Percentiles rank a stretch among this genome's conserved stretches.
Conservation (phyloP, 805 yeast genomes). For the Suhomyces faveliae region DNA sequence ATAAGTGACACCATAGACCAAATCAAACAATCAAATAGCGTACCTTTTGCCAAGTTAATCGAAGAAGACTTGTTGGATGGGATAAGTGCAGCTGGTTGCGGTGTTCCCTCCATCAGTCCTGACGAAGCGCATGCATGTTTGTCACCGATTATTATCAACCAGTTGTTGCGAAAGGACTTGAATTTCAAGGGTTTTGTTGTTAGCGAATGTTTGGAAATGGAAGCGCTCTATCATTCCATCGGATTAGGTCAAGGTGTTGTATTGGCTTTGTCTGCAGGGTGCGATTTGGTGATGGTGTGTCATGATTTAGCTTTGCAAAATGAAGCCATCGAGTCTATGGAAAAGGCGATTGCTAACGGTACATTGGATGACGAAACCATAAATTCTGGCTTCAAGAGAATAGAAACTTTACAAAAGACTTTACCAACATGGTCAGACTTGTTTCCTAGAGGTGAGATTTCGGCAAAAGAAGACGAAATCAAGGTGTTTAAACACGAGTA, state of each 20-base stretch:
- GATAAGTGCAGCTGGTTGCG: slow-evolving; percentile 61
- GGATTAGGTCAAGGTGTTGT: slow-evolving; percentile 68
- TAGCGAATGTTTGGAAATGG: slow-evolving; percentile 63
- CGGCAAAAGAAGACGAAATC: slow-evolving; percentile 19
- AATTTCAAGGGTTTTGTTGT: slow-evolving; percentile 56
- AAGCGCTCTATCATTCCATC: slow-evolving; percentile 58
- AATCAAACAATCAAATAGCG: slow-evolving; percentile 46
- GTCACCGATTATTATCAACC: slow-evolving; percentile 51
- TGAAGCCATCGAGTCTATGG: slow-evolving; percentile 50
- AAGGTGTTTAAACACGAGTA: slow-evolving; percentile 24
- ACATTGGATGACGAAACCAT: slow-evolving; percentile 45
- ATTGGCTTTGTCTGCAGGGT: slow-evolving; percentile 60
- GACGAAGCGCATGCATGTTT: slow-evolving; percentile 64
- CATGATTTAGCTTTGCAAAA: slow-evolving; percentile 53
- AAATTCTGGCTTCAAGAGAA: slow-evolving; percentile 39
- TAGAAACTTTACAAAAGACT: slow-evolving; percentile 41
- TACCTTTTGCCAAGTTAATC: slow-evolving; percentile 51
- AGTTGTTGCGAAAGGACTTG: slow-evolving; percentile 49
- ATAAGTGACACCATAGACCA: slow-evolving; percentile 55
- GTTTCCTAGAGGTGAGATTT: slow-evolving; percentile 35
- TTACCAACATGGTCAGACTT: slow-evolving; percentile 45
- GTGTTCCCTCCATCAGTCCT: slow-evolving; percentile 58
- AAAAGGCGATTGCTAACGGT: slow-evolving; percentile 39
- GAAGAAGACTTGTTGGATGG: slow-evolving; percentile 50
- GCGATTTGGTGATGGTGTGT: slow-evolving; percentile 63